Conservation (phyloP, 306 rosid species). For the Clitoria ternatea region DNA sequence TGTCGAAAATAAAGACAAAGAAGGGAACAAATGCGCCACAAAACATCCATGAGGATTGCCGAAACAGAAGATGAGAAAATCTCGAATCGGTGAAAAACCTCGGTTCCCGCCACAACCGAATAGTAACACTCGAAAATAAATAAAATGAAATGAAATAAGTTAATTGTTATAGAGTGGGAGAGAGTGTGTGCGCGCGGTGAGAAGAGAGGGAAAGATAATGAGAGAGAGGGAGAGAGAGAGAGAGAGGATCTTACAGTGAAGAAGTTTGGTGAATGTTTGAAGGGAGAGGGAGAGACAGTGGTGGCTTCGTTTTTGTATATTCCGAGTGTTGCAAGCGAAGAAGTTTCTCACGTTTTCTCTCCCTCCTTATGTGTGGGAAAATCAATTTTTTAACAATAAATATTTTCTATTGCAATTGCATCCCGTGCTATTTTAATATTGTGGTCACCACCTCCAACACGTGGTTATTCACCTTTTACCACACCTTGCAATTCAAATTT, state of each 20-base stretch:
- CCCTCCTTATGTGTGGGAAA: constrained; percentile 27
- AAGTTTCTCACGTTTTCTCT: constrained; percentile 34
- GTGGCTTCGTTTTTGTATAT: constrained; percentile 25
- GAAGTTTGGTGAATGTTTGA: constrained; percentile 25
- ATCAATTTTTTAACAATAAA: background rate
- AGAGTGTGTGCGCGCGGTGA: background rate
- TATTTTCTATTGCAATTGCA: background rate
- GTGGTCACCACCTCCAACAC: background rate
- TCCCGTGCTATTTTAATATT: background rate
- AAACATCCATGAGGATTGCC: background rate
- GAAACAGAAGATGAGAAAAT: background rate
- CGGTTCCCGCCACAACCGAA: constrained; percentile 41
- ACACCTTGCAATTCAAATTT: background rate
- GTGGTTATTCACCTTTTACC: background rate
- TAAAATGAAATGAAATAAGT: background rate
- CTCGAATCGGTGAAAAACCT: background rate
- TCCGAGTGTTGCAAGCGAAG: constrained; percentile 22
- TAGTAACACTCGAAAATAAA: constrained; percentile 2
- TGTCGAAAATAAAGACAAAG: background rate
- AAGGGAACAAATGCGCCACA: background rate
- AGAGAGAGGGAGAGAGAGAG: background rate
- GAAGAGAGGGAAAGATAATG: background rate
- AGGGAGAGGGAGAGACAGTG: constrained; percentile 10
- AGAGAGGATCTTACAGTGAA: constrained; percentile 38
- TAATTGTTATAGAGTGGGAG: constrained; percentile 1